Evolutionary conservation across 179 eudicot genomes (phyloP), one percentile per base, ranked within the genome.

Genomic region (Carnegiea gigantea): DNA sequence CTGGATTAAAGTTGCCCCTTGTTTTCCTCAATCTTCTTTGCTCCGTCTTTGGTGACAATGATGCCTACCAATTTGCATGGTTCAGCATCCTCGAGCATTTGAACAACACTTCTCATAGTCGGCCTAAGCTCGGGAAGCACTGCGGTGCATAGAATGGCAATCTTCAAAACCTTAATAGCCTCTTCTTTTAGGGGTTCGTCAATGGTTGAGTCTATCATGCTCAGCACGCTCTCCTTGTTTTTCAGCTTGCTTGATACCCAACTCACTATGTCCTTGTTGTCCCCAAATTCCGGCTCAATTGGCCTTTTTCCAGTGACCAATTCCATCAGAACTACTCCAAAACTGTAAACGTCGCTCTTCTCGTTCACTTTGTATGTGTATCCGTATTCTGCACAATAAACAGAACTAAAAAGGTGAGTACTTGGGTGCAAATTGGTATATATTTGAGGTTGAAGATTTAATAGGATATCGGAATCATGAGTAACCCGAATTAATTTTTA

Each of bases 281-380:
- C 93, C 44, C 97, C 99, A 6, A 85, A 96, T 75, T 92, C 96
- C 0, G 90, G 86, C 80, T 96, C 98, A 0, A 94, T 92, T 14
- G 99, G 97, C 87, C 85, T 92, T 83, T 90, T 94, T 5, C 99
- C 99, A 0, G 96, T 92, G 48, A 96, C 96, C 9, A 96, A 88
- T 80, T 96, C 99, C 97, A 96, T 90, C 23, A 96, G 51, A 17
- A 96, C 97, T 11, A 96, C 98, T 73, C 99, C 99, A 33, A 96
- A 96, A 80, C 99, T 96, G 43, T 96, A 96, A 67, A 96, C 93
- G 59, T 96, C 98, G 70, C 93, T 89, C 84, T 96, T 96, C 90
- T 94, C 99, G 20, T 86, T 88, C 84, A 96, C 97, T 77, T 92
- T 96, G 88, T 82, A 87, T 26, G 95, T 88, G 82, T 96, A 96